These are phyloP conservation scores for Diplodia sapinea DNA, from an alignment of 2,329 filamentous ascomycete genomes.

Conservation along the genomic window DNA sequence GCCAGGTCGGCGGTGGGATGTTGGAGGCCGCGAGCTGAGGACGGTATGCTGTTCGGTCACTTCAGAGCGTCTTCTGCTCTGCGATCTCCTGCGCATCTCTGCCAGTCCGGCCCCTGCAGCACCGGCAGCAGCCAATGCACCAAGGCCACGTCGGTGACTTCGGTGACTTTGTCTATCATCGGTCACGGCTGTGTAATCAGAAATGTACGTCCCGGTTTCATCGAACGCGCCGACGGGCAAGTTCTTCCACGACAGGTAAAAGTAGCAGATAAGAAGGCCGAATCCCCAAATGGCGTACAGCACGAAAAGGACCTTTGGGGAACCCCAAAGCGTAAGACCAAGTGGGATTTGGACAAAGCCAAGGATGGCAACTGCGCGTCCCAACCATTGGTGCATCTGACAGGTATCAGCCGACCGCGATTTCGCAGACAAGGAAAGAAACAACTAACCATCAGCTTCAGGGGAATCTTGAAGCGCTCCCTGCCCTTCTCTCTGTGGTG, in stretches of 20 bases:
- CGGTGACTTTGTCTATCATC: conserved; percentile 49
- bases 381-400: conserved; percentile 88
- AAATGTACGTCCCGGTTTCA: conserved; percentile 65
- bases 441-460: conserved; percentile 62
- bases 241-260: conserved; percentile 76
- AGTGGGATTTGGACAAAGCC: conserved; percentile 87
- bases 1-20: conserved; percentile 34
- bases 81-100: conserved; percentile 54
- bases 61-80: conserved; percentile 48
- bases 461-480: conserved; percentile 59
- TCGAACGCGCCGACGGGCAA: conserved; percentile 61
- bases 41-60: conserved; percentile 40
- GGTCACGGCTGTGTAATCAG: conserved; percentile 58
- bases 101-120: conserved; percentile 64
- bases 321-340: conserved; percentile 89
- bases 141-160: conserved; percentile 48
- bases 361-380: conserved; percentile 76
- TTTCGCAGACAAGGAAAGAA: not conserved
- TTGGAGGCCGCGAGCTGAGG: conserved; percentile 43
- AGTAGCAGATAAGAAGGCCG: conserved; percentile 75
- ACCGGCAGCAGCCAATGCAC: conserved; percentile 60
- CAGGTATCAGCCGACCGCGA: not conserved
- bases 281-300: conserved; percentile 81
- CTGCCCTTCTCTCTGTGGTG: conserved; percentile 60
- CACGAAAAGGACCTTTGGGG: conserved; percentile 82